Evolutionary conservation across 768 basidiomycete species (phyloP).

Genomic region (Agrocybe pediades): DNA sequence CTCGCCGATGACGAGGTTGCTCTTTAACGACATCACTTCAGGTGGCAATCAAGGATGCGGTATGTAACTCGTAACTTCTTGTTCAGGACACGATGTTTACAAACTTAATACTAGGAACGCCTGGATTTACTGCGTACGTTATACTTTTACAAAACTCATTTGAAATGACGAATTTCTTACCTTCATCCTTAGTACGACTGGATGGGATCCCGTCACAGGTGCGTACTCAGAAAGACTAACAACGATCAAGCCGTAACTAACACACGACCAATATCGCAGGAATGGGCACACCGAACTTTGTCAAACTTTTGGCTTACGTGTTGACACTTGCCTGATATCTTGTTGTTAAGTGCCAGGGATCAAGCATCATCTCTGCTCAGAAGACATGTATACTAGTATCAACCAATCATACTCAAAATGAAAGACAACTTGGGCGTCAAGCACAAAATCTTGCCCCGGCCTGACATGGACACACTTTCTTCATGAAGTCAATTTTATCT

Average conservation of each 20-base stretch:
- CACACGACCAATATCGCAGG: slow-evolving; percentile 17
- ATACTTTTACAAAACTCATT: background rate
- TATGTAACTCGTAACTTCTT: slow-evolving; percentile 14
- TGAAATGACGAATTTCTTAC: background rate
- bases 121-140: slow-evolving; percentile 35
- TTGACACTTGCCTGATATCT: slow-evolving; percentile 28
- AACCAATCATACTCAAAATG: too few relatives aligned
- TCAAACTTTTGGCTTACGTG: slow-evolving; percentile 28
- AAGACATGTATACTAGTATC: too few relatives aligned
- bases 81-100: background rate
- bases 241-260: background rate
- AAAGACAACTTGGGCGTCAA: too few relatives aligned
- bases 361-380: too few relatives aligned
- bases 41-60: slow-evolving; percentile 44
- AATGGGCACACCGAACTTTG: slow-evolving; percentile 38
- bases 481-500: too few relatives aligned
- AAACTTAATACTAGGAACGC: slow-evolving; percentile 22
- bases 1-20: slow-evolving; percentile 29
- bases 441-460: too few relatives aligned
- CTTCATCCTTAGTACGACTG: slow-evolving; percentile 27
- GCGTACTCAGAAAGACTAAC: too few relatives aligned
- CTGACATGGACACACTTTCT: too few relatives aligned
- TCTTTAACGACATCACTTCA: slow-evolving; percentile 42
- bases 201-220: slow-evolving; percentile 47
- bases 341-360: background rate